phyloP scores from a whole-genome alignment of 371 early-diverging fungal genomes.

The Globomyces sp. region DNA sequence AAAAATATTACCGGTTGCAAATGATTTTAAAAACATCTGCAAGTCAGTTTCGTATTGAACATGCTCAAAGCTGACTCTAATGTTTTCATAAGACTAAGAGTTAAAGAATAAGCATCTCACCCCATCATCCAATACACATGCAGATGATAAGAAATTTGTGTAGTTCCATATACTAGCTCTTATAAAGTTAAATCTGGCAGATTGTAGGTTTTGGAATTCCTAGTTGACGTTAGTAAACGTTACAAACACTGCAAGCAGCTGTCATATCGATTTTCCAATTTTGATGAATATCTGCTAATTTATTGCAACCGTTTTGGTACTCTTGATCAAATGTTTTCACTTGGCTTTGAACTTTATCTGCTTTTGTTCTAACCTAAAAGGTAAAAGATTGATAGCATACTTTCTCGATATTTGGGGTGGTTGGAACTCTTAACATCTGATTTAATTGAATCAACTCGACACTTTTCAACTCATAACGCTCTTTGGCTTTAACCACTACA shows the following conservation, averaged over 20 bases:
- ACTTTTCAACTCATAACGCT: slow-evolving; percentile 70
- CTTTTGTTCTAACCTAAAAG: slow-evolving; percentile 34
- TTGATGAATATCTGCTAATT: slow-evolving; percentile 63
- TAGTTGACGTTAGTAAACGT: slow-evolving; percentile 4
- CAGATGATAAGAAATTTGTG: slow-evolving; percentile 77
- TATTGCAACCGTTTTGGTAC: slow-evolving; percentile 64
- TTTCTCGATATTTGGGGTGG: slow-evolving; percentile 15
- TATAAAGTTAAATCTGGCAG: slow-evolving; percentile 82
- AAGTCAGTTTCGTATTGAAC: slow-evolving; percentile 74
- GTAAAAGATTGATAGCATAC: neutral
- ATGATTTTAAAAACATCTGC: slow-evolving; percentile 57
- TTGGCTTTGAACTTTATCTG: slow-evolving; percentile 40
- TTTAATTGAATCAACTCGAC: slow-evolving; percentile 47
- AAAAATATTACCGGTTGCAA: no score
- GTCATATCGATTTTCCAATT: slow-evolving; percentile 71
- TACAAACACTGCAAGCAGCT: slow-evolving; percentile 49
- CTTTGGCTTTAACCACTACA: slow-evolving; percentile 53
- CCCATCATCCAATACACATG: slow-evolving; percentile 87
- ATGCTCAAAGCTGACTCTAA: slow-evolving; percentile 65
- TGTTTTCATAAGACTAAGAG: slow-evolving; percentile 68
- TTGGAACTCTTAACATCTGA: slow-evolving; percentile 1
- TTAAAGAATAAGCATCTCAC: slow-evolving; percentile 32
- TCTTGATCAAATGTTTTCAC: slow-evolving; percentile 58
- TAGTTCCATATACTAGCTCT: slow-evolving; percentile 78
- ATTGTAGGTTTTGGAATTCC: slow-evolving; percentile 78